Conservation (phyloP, 2,329 filamentous ascomycete genomes). For the Fusarium agapanthi region DNA sequence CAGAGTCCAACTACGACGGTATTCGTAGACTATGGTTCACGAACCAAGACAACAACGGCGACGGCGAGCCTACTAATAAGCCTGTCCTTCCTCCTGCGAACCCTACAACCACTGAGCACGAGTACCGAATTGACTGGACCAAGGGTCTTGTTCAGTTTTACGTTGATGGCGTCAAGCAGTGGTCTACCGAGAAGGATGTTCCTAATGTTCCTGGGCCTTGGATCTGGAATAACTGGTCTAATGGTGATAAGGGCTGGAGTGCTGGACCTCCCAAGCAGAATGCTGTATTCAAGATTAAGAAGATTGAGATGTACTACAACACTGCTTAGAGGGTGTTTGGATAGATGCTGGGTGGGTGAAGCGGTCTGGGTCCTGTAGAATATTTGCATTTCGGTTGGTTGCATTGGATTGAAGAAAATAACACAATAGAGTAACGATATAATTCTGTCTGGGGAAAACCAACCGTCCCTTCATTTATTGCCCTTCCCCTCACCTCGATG, state of each 20-base stretch:
- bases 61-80: conserved; percentile 28
- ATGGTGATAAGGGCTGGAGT: conserved; percentile 44
- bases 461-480: accelerated
- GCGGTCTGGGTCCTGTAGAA: accelerated
- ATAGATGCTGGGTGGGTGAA: accelerated
- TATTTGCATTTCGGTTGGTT: not conserved
- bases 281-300: conserved; percentile 43
- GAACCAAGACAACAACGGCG: conserved; percentile 42
- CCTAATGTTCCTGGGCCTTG: conserved; percentile 39
- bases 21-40: conserved; percentile 43
- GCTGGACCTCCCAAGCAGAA: conserved; percentile 40
- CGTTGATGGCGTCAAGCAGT: conserved; percentile 41
- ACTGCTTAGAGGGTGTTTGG: conserved; percentile 15
- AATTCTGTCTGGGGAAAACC: accelerated
- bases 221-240: conserved; percentile 48
- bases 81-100: conserved; percentile 28
- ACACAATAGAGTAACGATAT: not conserved
- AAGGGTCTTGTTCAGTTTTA: conserved; percentile 37
- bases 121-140: conserved; percentile 46
- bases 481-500: accelerated
- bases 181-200: conserved; percentile 40
- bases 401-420: not conserved
- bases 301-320: conserved; percentile 47
- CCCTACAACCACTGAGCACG: conserved; percentile 42
- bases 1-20: conserved; percentile 39